Evolutionary conservation across 2,329 filamentous ascomycete species (phyloP).

Genomic region (Nigrospora osmanthi): DNA sequence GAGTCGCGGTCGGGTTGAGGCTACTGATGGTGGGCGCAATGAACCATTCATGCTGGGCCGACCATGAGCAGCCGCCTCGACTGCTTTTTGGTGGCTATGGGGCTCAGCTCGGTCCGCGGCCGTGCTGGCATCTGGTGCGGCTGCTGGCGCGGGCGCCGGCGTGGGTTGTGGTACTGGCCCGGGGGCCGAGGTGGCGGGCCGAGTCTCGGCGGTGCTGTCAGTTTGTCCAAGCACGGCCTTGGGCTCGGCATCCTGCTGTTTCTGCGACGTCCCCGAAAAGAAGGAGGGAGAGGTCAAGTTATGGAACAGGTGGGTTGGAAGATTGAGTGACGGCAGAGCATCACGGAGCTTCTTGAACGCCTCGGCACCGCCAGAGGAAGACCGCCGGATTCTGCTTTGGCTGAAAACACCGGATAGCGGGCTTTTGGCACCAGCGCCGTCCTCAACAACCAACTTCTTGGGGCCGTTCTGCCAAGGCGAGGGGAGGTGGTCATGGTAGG

Average conservation of each 20-base stretch:
- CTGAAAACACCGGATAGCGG: conserved; percentile 38
- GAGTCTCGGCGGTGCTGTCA: conserved; percentile 10
- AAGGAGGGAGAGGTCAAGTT: conserved; percentile 27
- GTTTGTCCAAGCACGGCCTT: conserved; percentile 12
- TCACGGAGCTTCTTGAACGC: conserved; percentile 49
- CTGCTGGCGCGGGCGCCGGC: conserved; percentile 3
- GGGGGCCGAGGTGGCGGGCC: not conserved
- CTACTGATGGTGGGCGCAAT: conserved; percentile 12
- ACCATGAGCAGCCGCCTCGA: not conserved
- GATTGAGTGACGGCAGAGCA: conserved; percentile 46
- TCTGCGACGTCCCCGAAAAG: conserved; percentile 25
- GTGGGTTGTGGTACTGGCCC: not conserved
- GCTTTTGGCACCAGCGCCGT: conserved; percentile 21
- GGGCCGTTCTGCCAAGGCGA: conserved; percentile 34
- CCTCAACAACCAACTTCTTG: conserved; percentile 25
- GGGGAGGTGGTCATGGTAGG: conserved; percentile 13
- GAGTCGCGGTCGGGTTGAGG: conserved; percentile 18
- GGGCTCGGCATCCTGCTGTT: conserved; percentile 12
- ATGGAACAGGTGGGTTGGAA: conserved; percentile 30
- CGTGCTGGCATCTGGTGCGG: not conserved
- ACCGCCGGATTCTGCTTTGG: conserved; percentile 37
- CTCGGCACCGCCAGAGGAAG: conserved; percentile 48
- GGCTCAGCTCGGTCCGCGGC: too few relatives aligned
- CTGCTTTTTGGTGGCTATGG: not conserved
- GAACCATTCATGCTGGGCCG: conserved; percentile 4